Evolutionary conservation across 2,329 filamentous ascomycete genomes (phyloP), one percentile per base, ranked within the genome.

Genomic region (Clonostachys sp.): DNA sequence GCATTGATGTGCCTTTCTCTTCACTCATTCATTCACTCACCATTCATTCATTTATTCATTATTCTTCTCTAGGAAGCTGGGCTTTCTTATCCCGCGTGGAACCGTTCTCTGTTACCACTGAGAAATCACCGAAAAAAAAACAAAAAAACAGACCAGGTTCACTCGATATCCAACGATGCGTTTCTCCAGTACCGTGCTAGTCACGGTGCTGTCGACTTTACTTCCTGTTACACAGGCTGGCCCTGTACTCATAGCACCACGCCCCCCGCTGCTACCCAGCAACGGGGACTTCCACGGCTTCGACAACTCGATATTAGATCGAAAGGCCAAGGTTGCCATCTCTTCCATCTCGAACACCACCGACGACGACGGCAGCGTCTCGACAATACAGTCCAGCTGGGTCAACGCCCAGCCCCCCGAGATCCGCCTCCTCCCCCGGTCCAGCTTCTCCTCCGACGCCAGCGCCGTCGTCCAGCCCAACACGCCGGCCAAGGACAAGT

Each of bases 381-480:
- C 36, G 36, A 18, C 14, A 8, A 39, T 39, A n/a, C 14, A n/a
- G 36, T 39, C 17, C 4, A n/a, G 36, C 36, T 39, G 36, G 36
- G n/a, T 18, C 36, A 18, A 18, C 36, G 36, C 24, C 24, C 24
- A 30, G 24, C 30, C 17, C 13, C 30, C 43, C n/a, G 41, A 44
- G 20, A 34, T 48, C 34, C 12, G 24, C 6, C 20, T 18, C 17
- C 13, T 24, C 18, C 6, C 16, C 17, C 20, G 17, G 18, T 20
- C 13, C 20, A 13, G 41, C n/a, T 48, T 48, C 47, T 18, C 30
- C 34, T 38, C 45, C 33, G 43, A 48, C 13, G 38, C 47, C 12
- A 30, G 12, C 14, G 42, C 43, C 24, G 20, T 35, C 6, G 43
- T 36, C 13, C 34, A 18, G 14, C 45, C 45, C 40, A 36, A 20